Evolutionary conservation across 495 filamentous ascomycete genomes (phyloP).

Genomic region (Entonaema liquescens): DNA sequence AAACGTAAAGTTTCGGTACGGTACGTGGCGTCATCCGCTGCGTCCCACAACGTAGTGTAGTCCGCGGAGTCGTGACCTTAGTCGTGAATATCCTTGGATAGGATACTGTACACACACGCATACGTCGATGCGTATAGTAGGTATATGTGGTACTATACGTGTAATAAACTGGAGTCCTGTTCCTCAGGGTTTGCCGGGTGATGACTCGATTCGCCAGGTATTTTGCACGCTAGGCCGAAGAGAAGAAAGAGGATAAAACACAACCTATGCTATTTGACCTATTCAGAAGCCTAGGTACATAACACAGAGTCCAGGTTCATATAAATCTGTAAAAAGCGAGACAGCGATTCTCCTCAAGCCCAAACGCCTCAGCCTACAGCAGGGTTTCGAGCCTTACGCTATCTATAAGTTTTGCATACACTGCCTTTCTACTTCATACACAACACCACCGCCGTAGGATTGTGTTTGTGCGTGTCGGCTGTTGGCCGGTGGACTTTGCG

Average conservation of each 20-base stretch:
- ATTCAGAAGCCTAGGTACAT: neutral
- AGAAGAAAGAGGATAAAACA: neutral
- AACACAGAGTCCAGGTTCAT: too few relatives aligned
- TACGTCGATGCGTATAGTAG: too few relatives aligned
- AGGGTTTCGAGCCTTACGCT: neutral
- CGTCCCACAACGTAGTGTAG: slow-evolving; percentile 22
- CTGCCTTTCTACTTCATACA: slow-evolving; percentile 3
- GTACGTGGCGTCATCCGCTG: slow-evolving; percentile 47
- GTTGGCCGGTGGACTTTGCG: neutral
- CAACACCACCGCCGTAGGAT: slow-evolving; percentile 21
- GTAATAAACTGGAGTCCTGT: slow-evolving; percentile 16
- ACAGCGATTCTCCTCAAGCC: neutral
- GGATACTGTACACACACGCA: neutral
- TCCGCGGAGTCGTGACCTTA: slow-evolving; percentile 27
- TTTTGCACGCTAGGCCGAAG: slow-evolving; percentile 6
- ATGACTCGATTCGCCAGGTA: slow-evolving; percentile 16
- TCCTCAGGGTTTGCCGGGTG: slow-evolving; percentile 2
- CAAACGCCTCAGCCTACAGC: neutral
- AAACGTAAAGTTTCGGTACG: slow-evolving; percentile 42
- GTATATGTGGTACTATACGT: neutral
- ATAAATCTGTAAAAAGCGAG: neutral
- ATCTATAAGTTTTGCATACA: neutral
- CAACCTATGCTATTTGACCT: neutral
- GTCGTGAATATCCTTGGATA: slow-evolving; percentile 19
- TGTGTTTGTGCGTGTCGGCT: slow-evolving; percentile 13